phyloP scores from a whole-genome alignment of 306 rosid species.

The Vigna radiata region DNA sequence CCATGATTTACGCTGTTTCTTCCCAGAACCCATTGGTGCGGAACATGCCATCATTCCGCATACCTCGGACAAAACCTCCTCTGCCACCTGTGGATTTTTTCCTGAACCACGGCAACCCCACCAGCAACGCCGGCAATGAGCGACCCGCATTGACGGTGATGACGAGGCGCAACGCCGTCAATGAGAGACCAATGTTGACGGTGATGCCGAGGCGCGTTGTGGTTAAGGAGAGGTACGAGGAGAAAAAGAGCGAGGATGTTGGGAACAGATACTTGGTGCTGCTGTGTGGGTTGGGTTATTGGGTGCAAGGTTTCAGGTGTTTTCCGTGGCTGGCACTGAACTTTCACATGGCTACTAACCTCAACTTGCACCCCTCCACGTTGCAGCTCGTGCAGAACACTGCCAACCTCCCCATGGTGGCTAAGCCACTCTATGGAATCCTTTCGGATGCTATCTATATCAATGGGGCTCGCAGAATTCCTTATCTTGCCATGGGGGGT shows the following conservation, averaged over 20 bases:
- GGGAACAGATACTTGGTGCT: constrained; percentile 47
- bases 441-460: constrained; percentile 79
- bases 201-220: constrained; percentile 36
- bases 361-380: constrained; percentile 63
- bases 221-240: constrained; percentile 34
- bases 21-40: constrained; percentile 42
- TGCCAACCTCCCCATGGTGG: constrained; percentile 88
- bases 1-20: constrained; percentile 60
- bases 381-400: constrained; percentile 83
- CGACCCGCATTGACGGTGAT: constrained; percentile 39
- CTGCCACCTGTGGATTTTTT: constrained; percentile 45
- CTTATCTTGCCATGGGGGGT: constrained; percentile 87
- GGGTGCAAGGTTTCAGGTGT: constrained; percentile 92
- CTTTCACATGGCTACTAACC: constrained; percentile 77
- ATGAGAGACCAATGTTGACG: constrained; percentile 37
- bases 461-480: constrained; percentile 81
- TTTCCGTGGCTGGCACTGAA: constrained; percentile 94
- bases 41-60: constrained; percentile 33
- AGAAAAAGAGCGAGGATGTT: constrained; percentile 40
- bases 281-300: constrained; percentile 87
- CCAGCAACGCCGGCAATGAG: constrained; percentile 34
- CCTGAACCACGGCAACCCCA: constrained; percentile 27
- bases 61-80: constrained; percentile 22
- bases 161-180: constrained; percentile 38
- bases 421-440: constrained; percentile 85